These are phyloP conservation scores for Cladochytrium replicatum DNA, from an alignment of 192 early-diverging fungal species.

Conservation along the genomic window DNA sequence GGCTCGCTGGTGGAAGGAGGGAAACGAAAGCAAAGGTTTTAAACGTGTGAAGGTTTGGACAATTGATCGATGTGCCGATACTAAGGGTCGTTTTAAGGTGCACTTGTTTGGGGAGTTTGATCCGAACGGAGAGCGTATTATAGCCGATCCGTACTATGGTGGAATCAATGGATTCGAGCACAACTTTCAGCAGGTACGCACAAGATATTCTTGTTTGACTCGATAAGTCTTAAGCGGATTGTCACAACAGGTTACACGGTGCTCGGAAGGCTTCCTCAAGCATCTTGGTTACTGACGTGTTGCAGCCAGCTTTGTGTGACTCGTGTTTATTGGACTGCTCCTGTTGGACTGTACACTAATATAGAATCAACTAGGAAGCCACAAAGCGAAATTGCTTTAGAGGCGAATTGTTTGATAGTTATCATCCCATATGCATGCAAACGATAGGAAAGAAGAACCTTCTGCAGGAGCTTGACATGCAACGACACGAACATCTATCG, in stretches of 20 bases:
- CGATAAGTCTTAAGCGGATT: constrained; percentile 70
- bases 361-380: no score
- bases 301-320: no score
- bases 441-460: no score
- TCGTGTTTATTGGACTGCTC: no score
- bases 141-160: constrained; percentile 69
- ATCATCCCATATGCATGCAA: no score
- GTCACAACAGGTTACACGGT: constrained; percentile 60
- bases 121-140: constrained; percentile 57
- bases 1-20: no score
- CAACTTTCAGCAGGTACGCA: not conserved
- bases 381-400: no score
- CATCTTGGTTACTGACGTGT: constrained; percentile 37
- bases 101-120: constrained; percentile 74
- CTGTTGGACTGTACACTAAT: no score
- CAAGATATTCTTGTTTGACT: not conserved
- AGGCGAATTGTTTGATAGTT: no score
- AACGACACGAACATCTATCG: no score
- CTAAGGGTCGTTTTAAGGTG: constrained; percentile 19
- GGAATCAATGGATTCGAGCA: constrained; percentile 11
- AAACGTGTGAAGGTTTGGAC: constrained; percentile 22
- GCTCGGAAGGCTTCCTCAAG: constrained; percentile 59
- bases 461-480: no score
- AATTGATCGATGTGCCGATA: not conserved
- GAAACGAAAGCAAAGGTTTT: constrained; percentile 30